Evolutionary conservation across 2,329 filamentous ascomycete genomes (phyloP).

Genomic region (Alternaria arborescens): DNA sequence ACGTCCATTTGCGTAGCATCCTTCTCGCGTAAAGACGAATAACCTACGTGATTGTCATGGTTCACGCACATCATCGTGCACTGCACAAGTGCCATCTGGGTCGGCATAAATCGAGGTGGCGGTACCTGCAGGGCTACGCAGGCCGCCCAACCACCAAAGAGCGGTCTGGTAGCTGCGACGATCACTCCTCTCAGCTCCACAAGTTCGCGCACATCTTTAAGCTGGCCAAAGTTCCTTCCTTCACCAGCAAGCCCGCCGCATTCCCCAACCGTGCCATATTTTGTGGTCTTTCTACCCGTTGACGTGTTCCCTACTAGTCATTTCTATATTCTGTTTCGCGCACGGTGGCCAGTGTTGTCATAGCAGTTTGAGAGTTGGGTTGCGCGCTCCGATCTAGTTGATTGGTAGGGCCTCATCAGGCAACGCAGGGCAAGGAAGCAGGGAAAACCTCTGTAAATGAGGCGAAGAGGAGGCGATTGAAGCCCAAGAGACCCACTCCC

Average conservation of each 20-base stretch:
- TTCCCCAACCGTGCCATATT: conserved; percentile 30
- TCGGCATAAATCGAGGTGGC: conserved; percentile 24
- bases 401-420: conserved; percentile 4
- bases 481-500: conserved; percentile 29
- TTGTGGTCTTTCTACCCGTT: conserved; percentile 3
- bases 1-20: neutral
- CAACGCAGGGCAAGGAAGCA: conserved; percentile 1
- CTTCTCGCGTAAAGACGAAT: neutral
- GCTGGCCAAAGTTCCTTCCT: conserved; percentile 14
- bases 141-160: conserved; percentile 30
- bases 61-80: conserved; percentile 35
- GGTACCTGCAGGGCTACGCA: conserved; percentile 28
- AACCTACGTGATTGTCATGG: conserved; percentile 11
- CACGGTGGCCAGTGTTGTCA: conserved; percentile 6
- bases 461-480: conserved; percentile 17
- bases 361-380: neutral
- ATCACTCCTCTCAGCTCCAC: conserved; percentile 33
- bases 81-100: conserved; percentile 18
- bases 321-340: neutral
- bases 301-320: conserved; percentile 7
- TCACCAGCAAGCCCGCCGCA: conserved; percentile 2
- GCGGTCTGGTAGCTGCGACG: conserved; percentile 31
- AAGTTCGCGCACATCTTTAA: conserved; percentile 35
- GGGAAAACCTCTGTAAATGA: conserved; percentile 1
- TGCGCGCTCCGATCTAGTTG: conserved; percentile 1